Evolutionary conservation across 495 filamentous ascomycete genomes (phyloP), one percentile per base, ranked within the genome.

Genomic region (Symbiotaphrina buchneri): DNA sequence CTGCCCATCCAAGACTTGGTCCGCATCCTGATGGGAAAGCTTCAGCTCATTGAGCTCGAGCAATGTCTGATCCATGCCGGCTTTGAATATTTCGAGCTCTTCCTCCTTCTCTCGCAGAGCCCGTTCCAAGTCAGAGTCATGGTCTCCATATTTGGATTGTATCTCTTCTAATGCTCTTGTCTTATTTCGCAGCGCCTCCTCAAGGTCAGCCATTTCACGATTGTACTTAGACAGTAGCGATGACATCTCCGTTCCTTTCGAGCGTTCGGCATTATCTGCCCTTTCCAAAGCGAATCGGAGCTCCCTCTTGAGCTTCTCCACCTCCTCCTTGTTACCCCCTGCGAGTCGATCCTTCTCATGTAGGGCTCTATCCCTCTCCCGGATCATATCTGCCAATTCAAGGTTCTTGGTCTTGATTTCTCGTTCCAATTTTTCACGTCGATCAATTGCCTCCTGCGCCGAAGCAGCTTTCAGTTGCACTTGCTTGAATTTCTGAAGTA

Each of bases 361-460:
- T 24, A 92, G 50, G n/a, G 87, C 87, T 41, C 87, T 69, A 47
- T 97, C 87, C 43, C 87, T 63, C 51, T 97, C 87, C 4, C 87
- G 70, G 36, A 97, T 97, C 87, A 97, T 94, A 48, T 95, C 85
- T 30, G 87, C 87, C 26, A 97, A 58, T 52, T 97, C 90, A 11
- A 95, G 60, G 47, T 95, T 97, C 68, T 94, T 97, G 15, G 83
- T 91, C 62, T 97, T 97, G 45, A 95, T 74, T 52, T 97, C 87
- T 6, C 85, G 71, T 54, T 94, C 80, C 35, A 97, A 63, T 55
- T 85, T 92, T 54, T 97, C 90, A 14, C 85, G 71, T 33, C 66
- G 71, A 15, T 95, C 90, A 39, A 95, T 93, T 3, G 90, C 85
- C 50, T 95, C 90, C 49, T 94, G 84, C 0, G 87, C 90, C 3